A percentile compares a stretch with the other conserved stretches of the same genome.
Evolutionary conservation across 2,329 filamentous ascomycete genomes (phyloP).

Genomic region (Ceratocystiopsis sp.): DNA sequence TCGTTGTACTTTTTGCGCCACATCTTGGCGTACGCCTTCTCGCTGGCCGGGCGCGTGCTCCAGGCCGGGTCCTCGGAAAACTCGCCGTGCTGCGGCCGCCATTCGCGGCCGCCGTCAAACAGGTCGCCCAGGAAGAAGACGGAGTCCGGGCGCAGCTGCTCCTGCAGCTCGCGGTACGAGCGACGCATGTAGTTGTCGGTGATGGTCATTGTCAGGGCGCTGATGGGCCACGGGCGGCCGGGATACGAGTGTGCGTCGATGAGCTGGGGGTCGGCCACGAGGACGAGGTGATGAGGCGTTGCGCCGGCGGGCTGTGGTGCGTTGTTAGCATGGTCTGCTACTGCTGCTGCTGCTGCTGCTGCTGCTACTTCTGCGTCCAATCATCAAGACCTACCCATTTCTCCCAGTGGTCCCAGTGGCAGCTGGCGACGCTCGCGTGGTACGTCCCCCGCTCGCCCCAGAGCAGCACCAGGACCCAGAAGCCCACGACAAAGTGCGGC

Average conservation of each 20-base stretch:
- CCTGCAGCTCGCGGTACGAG: constrained; percentile 64
- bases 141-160: constrained; percentile 63
- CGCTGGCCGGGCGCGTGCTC: constrained; percentile 33
- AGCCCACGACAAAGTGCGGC: constrained; percentile 46
- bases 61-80: constrained; percentile 40
- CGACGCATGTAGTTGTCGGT: constrained; percentile 84
- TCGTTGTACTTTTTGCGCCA: constrained; percentile 65
- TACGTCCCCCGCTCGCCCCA: constrained; percentile 79
- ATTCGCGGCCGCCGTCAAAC: constrained; percentile 91
- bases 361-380: no score
- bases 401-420: constrained; percentile 81
- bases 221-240: constrained; percentile 48
- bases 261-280: constrained; percentile 81
- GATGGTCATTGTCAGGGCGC: constrained; percentile 36
- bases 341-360: no score
- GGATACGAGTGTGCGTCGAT: constrained; percentile 93
- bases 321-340: constrained; percentile 2
- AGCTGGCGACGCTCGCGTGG: constrained; percentile 48
- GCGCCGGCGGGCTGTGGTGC: constrained; percentile 54
- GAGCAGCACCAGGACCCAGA: constrained; percentile 65
- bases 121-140: constrained; percentile 85
- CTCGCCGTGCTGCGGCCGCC: constrained; percentile 53
- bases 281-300: constrained; percentile 64
- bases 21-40: constrained; percentile 39
- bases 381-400: constrained; percentile 50